Conservation (phyloP, 306 rosid genomes). For the Abrus pulchellus region DNA sequence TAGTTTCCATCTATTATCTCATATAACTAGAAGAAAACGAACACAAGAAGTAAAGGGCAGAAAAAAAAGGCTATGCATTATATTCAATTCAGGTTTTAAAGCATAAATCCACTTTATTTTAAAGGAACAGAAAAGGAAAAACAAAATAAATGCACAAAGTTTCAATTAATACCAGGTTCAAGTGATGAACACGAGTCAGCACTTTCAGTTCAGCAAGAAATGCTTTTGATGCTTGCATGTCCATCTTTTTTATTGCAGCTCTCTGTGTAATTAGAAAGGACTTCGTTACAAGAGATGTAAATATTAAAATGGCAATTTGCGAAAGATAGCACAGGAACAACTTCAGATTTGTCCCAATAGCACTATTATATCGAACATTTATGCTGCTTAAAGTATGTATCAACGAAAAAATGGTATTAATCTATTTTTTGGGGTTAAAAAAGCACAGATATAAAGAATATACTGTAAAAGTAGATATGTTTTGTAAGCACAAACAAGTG, state of each 20-base stretch:
- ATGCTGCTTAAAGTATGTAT: conserved; percentile 8
- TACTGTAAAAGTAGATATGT: neutral
- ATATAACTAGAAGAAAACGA: no score
- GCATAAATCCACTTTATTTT: neutral
- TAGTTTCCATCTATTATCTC: no score
- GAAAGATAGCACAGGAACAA: neutral
- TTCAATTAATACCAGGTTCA: conserved; percentile 77
- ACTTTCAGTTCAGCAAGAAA: conserved; percentile 90
- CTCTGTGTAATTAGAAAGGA: conserved; percentile 56
- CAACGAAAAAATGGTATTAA: neutral
- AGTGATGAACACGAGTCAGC: conserved; percentile 87
- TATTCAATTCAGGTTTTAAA: conserved; percentile 14
- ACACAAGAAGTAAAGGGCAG: neutral
- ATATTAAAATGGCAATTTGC: conserved; percentile 17
- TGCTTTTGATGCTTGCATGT: conserved; percentile 81
- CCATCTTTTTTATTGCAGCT: conserved; percentile 96
- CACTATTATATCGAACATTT: neutral
- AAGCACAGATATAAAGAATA: neutral
- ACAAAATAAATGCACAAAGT: neutral
- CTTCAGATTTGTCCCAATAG: neutral
- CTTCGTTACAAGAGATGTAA: conserved; percentile 32
- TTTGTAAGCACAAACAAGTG: neutral
- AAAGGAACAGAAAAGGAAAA: neutral
- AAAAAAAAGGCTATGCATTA: neutral
- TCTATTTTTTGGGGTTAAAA: neutral